A percentile compares a stretch with the other conserved stretches of the same genome.
Conservation (phyloP, 2,329 filamentous ascomycete genomes). For the Thelonectria rubi region DNA sequence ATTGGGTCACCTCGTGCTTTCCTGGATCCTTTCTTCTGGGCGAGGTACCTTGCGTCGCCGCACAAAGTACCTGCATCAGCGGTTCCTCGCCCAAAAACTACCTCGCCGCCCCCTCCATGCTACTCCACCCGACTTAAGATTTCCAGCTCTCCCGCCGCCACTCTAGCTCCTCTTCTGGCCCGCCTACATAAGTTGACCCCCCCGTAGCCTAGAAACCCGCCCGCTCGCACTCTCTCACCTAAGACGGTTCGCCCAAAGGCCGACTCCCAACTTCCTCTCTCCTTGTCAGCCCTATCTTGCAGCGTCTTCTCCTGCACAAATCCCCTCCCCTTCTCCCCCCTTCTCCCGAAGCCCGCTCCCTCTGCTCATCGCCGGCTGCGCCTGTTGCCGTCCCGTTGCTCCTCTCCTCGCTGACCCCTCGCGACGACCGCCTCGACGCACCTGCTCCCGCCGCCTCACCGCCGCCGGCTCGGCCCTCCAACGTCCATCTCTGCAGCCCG, state of each 20-base stretch:
- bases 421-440: constrained; percentile 27
- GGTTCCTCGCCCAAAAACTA: neutral
- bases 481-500: constrained; percentile 24
- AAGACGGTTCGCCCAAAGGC: constrained; percentile 23
- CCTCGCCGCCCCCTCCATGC: constrained; percentile 17
- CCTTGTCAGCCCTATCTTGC: constrained; percentile 43
- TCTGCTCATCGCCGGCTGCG: constrained; percentile 16
- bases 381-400: constrained; percentile 26
- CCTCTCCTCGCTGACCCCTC: constrained; percentile 18
- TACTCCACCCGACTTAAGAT: constrained; percentile 11
- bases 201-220: constrained; percentile 12
- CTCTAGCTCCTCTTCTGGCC: neutral
- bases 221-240: constrained; percentile 21
- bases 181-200: constrained; percentile 5
- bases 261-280: constrained; percentile 27
- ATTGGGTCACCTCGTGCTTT: constrained; percentile 20
- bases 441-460: constrained; percentile 36
- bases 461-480: constrained; percentile 36
- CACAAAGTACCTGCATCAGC: constrained; percentile 4
- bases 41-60: constrained; percentile 11
- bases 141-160: constrained; percentile 16
- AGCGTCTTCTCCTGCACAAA: constrained; percentile 36
- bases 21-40: constrained; percentile 8
- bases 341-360: constrained; percentile 10
- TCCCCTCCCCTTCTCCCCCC: constrained; percentile 23